Conservation (phyloP, 306 rosid genomes). For the Lablab purpureus region DNA sequence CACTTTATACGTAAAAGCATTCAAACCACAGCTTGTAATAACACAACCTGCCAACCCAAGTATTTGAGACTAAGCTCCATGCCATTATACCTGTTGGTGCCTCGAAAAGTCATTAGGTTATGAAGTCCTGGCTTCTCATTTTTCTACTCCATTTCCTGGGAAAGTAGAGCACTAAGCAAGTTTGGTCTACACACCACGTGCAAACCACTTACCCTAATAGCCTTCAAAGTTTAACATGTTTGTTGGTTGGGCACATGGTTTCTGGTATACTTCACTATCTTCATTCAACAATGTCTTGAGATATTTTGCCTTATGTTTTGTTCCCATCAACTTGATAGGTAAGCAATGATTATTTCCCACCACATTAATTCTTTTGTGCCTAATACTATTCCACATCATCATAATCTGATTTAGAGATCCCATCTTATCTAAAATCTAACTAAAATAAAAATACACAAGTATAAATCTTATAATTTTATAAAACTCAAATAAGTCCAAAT, state of each 20-base stretch:
- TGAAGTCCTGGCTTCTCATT: background rate
- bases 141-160: background rate
- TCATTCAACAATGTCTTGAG: slow-evolving; percentile 6
- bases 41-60: slow-evolving; percentile 18
- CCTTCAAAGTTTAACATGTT: slow-evolving; percentile 19
- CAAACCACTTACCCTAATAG: slow-evolving; percentile 23
- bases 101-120: background rate
- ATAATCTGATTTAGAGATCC: no score
- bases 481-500: no score
- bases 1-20: slow-evolving; percentile 10
- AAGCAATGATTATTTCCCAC: background rate
- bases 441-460: no score
- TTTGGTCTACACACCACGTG: slow-evolving; percentile 61
- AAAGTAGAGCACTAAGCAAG: background rate
- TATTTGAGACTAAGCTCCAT: background rate
- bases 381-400: no score
- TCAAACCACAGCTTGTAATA: background rate
- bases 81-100: background rate
- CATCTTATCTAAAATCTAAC: no score
- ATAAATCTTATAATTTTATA: no score
- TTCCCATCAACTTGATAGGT: background rate
- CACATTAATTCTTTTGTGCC: no score
- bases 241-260: slow-evolving; percentile 23
- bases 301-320: slow-evolving; percentile 26
- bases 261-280: slow-evolving; percentile 20